phyloP scores from a whole-genome alignment of 176 grass and related monocot species.

The Tillandsia leiboldiana region DNA sequence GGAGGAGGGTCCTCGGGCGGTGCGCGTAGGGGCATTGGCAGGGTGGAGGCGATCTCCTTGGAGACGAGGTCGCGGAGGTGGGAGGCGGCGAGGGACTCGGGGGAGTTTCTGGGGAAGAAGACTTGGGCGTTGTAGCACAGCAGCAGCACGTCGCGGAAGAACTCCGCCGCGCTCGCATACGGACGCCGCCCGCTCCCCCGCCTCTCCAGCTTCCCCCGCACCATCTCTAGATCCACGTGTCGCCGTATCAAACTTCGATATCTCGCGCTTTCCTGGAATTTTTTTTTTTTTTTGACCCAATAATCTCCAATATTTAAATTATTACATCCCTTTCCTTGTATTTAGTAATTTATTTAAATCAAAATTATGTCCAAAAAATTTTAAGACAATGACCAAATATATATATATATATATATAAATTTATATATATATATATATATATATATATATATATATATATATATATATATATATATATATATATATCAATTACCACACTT shows the following conservation, averaged over 20 bases:
- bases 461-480: no score
- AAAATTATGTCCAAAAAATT: no score
- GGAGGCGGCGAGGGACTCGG: conserved; percentile 39
- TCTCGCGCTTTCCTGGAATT: conserved; percentile 28
- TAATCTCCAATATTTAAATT: neutral
- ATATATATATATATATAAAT: no score
- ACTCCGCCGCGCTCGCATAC: conserved; percentile 40
- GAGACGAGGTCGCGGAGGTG: conserved; percentile 36
- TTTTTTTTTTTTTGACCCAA: no score
- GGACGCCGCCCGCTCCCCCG: neutral
- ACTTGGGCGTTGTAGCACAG: conserved; percentile 64
- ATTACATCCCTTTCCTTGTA: neutral
- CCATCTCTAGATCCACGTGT: conserved; percentile 69
- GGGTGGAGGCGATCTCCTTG: conserved; percentile 24
- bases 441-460: no score
- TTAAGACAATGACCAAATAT: no score
- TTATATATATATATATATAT: no score
- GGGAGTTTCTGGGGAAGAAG: conserved; percentile 57
- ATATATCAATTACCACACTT: no score
- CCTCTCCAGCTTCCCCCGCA: conserved; percentile 36
- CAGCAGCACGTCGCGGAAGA: conserved; percentile 76
- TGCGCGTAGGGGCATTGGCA: conserved; percentile 4
- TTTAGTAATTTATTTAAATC: neutral
- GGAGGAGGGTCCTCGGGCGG: neutral
- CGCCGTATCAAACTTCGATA: conserved; percentile 51